A percentile compares a stretch with the other conserved stretches of the same genome.
phyloP scores from a whole-genome alignment of 2,329 filamentous ascomycete species.

The Tolypocladium tundrense region DNA sequence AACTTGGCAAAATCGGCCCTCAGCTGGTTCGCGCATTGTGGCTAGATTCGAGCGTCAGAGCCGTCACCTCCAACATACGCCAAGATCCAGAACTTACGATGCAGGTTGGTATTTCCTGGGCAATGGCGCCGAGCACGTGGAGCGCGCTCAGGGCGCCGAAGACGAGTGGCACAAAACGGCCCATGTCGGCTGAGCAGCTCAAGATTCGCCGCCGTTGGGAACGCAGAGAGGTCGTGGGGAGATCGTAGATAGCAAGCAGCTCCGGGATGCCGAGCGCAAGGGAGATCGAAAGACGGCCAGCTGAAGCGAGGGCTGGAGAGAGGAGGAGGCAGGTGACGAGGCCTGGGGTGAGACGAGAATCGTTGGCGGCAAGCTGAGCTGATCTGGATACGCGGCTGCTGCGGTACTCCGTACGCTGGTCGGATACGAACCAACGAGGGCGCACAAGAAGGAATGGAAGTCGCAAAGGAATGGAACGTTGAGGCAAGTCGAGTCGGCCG shows the following conservation, averaged over 20 bases:
- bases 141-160: conserved; percentile 18
- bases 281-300: not conserved
- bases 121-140: conserved; percentile 13
- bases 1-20: conserved; percentile 11
- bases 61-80: not conserved
- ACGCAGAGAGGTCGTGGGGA: not conserved
- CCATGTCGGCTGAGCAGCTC: conserved; percentile 11
- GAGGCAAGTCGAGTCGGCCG: not conserved
- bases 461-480: not conserved
- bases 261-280: not conserved
- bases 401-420: not conserved
- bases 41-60: conserved; percentile 7
- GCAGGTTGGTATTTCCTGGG: conserved; percentile 13
- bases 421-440: not conserved
- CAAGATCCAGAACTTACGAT: conserved; percentile 16
- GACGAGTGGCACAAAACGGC: conserved; percentile 14
- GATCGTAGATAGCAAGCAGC: not conserved
- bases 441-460: not conserved
- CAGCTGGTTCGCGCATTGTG: conserved; percentile 9
- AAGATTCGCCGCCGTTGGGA: not conserved
- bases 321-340: not conserved
- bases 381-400: not conserved
- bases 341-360: not conserved
- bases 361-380: not conserved
- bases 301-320: not conserved